These are phyloP conservation scores for Aulographum hederae DNA, from an alignment of 2,329 filamentous ascomycete species.

Conservation along the genomic window DNA sequence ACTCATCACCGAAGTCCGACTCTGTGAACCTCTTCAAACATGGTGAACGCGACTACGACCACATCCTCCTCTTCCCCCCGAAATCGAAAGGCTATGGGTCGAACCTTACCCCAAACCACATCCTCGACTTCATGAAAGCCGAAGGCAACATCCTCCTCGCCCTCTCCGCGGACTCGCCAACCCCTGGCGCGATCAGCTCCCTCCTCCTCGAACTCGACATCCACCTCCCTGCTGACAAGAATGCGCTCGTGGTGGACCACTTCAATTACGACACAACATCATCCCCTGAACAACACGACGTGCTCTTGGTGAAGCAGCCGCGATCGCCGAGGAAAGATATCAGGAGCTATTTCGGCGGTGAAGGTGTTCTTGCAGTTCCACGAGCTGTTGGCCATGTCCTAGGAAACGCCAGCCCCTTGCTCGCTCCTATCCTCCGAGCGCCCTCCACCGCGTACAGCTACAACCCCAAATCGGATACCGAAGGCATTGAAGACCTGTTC, in stretches of 20 bases:
- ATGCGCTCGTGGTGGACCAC: slow-evolving; percentile 77
- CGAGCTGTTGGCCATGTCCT: slow-evolving; percentile 65
- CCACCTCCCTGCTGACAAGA: slow-evolving; percentile 68
- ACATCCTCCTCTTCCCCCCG: slow-evolving; percentile 72
- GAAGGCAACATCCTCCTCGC: slow-evolving; percentile 82
- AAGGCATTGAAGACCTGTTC: slow-evolving; percentile 60
- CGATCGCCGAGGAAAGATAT: slow-evolving; percentile 45
- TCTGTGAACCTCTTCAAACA: slow-evolving; percentile 63
- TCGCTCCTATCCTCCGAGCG: slow-evolving; percentile 68
- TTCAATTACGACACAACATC: slow-evolving; percentile 76
- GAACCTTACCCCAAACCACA: slow-evolving; percentile 63
- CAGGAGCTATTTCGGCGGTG: slow-evolving; percentile 51
- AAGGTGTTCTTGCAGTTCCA: slow-evolving; percentile 62
- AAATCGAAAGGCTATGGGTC: slow-evolving; percentile 90
- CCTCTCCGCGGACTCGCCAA: slow-evolving; percentile 52
- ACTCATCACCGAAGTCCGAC: slow-evolving; percentile 69
- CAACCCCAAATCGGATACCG: slow-evolving; percentile 72
- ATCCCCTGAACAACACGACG: slow-evolving; percentile 70
- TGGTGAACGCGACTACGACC: slow-evolving; percentile 79
- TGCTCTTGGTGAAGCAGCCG: slow-evolving; percentile 60
- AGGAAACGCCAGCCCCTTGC: slow-evolving; percentile 53
- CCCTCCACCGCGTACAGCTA: slow-evolving; percentile 80
- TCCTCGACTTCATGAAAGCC: slow-evolving; percentile 82
- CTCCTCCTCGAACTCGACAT: slow-evolving; percentile 82
- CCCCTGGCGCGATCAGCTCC: slow-evolving; percentile 55